Evolutionary conservation across 1,284 basidiomycete species (phyloP).

Genomic region (Malassezia equina): DNA sequence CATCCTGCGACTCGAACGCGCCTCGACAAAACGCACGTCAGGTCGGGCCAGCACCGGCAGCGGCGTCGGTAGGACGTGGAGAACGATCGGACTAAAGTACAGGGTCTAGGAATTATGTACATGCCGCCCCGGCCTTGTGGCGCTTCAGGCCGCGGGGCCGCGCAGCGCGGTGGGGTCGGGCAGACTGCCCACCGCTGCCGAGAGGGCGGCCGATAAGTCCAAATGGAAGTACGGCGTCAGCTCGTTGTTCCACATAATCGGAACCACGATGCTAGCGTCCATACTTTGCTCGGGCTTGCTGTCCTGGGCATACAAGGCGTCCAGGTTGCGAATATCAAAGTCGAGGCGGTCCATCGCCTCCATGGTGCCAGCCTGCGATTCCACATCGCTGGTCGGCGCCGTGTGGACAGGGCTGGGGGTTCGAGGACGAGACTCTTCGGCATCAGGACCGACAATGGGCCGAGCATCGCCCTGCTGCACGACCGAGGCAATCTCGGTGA

Average conservation of each 20-base stretch:
- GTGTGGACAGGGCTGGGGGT: neutral
- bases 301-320: slow-evolving; percentile 8
- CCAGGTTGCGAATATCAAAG: slow-evolving; percentile 6
- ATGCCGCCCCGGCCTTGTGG: neutral
- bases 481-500: slow-evolving; percentile 34
- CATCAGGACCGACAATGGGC: neutral
- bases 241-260: slow-evolving; percentile 48
- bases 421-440: neutral
- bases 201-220: slow-evolving; percentile 63
- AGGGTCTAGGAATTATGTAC: neutral
- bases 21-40: too few species aligned
- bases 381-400: neutral
- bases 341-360: slow-evolving; percentile 1
- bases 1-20: neutral
- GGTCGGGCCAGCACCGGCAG: too few species aligned
- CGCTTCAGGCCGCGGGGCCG: neutral
- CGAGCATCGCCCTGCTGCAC: slow-evolving; percentile 59
- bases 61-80: too few species aligned
- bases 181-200: slow-evolving; percentile 7
- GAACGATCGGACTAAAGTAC: neutral
- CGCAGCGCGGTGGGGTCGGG: neutral
- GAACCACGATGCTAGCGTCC: slow-evolving; percentile 25
- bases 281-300: neutral
- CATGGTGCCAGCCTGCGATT: neutral
- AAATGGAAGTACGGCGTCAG: slow-evolving; percentile 76